Conservation (phyloP, 2,329 filamentous ascomycete genomes). For the Emericellopsis cladophorae region DNA sequence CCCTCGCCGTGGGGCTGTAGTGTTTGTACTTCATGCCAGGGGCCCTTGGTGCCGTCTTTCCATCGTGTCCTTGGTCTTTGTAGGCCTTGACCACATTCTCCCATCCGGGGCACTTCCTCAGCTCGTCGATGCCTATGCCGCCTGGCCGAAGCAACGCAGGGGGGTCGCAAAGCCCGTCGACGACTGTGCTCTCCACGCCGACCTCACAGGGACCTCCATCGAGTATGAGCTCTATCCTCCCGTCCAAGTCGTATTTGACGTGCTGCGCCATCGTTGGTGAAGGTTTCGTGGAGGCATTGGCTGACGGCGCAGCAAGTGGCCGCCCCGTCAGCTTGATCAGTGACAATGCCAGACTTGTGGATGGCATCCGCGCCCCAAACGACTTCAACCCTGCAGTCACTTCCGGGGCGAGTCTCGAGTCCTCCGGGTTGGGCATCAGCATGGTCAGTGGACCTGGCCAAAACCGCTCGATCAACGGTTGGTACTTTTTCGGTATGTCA, state of each 20-base stretch:
- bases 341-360: slow-evolving; percentile 69
- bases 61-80: slow-evolving; percentile 58
- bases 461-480: slow-evolving; percentile 64
- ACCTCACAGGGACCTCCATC: slow-evolving; percentile 81
- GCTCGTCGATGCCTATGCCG: slow-evolving; percentile 70
- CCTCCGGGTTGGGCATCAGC: slow-evolving; percentile 62
- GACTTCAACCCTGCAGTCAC: slow-evolving; percentile 77
- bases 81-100: slow-evolving; percentile 67
- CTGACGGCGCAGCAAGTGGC: slow-evolving; percentile 82
- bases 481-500: slow-evolving; percentile 61
- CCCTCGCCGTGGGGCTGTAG: slow-evolving; percentile 81
- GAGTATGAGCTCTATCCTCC: slow-evolving; percentile 73
- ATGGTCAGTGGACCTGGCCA: slow-evolving; percentile 95
- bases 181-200: slow-evolving; percentile 92
- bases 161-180: slow-evolving; percentile 74
- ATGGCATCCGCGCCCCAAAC: slow-evolving; percentile 85
- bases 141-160: slow-evolving; percentile 78
- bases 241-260: slow-evolving; percentile 72
- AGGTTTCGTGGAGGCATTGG: slow-evolving; percentile 87
- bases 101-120: slow-evolving; percentile 69
- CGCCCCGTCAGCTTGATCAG: slow-evolving; percentile 69
- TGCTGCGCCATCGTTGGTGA: slow-evolving; percentile 86
- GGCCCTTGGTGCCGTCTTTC: slow-evolving; percentile 57
- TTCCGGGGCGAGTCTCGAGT: slow-evolving; percentile 67
- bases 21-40: slow-evolving; percentile 99